Evolutionary conservation across 1,139 yeast genomes (phyloP), one percentile per base, ranked within the genome.

Genomic region (Spencermartinsiella ligniputridi): DNA sequence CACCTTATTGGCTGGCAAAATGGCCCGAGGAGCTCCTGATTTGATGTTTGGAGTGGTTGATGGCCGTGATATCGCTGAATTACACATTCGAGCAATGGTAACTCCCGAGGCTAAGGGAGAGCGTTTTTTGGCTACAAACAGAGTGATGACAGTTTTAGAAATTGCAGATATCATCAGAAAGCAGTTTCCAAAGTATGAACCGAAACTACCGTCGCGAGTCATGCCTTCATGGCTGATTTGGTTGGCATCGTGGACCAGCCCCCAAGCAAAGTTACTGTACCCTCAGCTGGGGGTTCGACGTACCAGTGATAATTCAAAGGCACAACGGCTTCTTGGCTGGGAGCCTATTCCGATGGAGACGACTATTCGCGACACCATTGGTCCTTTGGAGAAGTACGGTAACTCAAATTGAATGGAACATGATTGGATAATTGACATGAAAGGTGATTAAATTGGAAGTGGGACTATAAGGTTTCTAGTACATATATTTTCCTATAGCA

Each of bases 1-100:
- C 12, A 27, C 5, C 32, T n/a, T 27, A 27, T 15, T 27, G 5
- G n/a, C 8, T n/a, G 32, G 32, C 32, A 27, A 6, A 4, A 27
- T 27, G 32, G 32, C 32, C 12, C 32, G 32, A 11, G 32, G 32
- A 6, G 32, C 32, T 9, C 32, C 32, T 5, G 15, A 27, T 27
- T 15, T 27, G 5, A 27, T 27, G 32, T 27, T 27, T n/a, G 32
- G 32, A n/a, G 32, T 27, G 32, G 25, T 38, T 9, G 41, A 38
- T n/a, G 41, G 27, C 19, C 34, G 41, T 5, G 41, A 38, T 19
- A 27, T 29, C 2, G 41, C 41, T 5, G 35, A 38, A 9, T 16
- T 39, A 18, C 37, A 39, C 24, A 33, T 39, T 8, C n/a, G 33
- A 4, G 42, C 42, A 5, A 33, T 39, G 37, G 24, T 24, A 3